These are phyloP conservation scores for Halophytophthora batemanensis DNA, from an alignment of 352 stramenopile genomes.

Conservation along the genomic window DNA sequence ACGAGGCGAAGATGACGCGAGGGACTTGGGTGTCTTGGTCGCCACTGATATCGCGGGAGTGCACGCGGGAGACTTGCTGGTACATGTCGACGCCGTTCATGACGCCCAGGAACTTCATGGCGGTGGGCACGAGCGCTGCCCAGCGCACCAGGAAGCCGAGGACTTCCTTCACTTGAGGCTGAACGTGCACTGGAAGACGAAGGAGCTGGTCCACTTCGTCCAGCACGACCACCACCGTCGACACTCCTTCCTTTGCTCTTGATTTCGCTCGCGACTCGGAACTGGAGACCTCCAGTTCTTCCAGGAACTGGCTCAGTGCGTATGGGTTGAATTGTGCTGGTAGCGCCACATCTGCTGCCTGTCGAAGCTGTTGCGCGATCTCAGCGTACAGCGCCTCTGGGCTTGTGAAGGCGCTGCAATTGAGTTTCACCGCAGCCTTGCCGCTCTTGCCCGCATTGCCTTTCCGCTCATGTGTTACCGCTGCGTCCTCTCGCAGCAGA, in stretches of 20 bases:
- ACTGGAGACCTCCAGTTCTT: not conserved
- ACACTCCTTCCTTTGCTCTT: not conserved
- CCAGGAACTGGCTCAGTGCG: slow-evolving; percentile 48
- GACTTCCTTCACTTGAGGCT: slow-evolving; percentile 45
- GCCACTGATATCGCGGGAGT: slow-evolving; percentile 10
- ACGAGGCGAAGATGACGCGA: slow-evolving; percentile 58
- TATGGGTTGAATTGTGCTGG: slow-evolving; percentile 39
- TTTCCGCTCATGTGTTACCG: slow-evolving; percentile 7
- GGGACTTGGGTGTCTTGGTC: slow-evolving; percentile 20
- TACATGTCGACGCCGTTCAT: slow-evolving; percentile 82
- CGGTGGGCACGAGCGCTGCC: slow-evolving; percentile 31
- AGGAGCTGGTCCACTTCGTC: slow-evolving; percentile 71
- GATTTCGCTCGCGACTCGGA: too few species aligned
- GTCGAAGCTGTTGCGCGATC: slow-evolving; percentile 25
- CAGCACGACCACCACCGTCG: slow-evolving; percentile 37
- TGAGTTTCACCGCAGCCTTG: slow-evolving; percentile 41
- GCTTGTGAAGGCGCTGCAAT: slow-evolving; percentile 64
- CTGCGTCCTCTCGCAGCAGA: not conserved
- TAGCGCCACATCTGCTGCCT: slow-evolving; percentile 18
- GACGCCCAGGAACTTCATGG: slow-evolving; percentile 57
- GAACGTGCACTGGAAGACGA: slow-evolving; percentile 34
- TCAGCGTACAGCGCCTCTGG: slow-evolving; percentile 40
- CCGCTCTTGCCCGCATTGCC: not conserved
- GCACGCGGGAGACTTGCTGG: slow-evolving; percentile 38
- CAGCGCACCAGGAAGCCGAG: slow-evolving; percentile 61